phyloP scores from a whole-genome alignment of 164 flowering plant species.

The Sextonia rubra region DNA sequence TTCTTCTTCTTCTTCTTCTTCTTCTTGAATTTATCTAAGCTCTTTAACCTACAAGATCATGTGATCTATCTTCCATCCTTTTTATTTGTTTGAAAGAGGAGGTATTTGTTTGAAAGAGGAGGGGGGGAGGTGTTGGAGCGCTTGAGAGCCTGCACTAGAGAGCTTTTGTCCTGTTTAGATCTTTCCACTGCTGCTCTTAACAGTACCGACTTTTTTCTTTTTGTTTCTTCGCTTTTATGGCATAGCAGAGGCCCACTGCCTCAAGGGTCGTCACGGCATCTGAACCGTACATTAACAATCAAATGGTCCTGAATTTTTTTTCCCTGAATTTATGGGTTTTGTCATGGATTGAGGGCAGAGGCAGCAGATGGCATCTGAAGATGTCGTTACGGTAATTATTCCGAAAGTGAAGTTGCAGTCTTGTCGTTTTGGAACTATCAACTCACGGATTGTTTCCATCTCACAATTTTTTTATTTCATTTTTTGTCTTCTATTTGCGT shows the following conservation, averaged over 20 bases:
- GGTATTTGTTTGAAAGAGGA: not conserved
- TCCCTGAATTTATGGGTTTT: constrained; percentile 2
- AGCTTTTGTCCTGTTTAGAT: not conserved
- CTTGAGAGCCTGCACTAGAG: no score
- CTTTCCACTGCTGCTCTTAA: not conserved
- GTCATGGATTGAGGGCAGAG: not conserved
- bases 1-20: not conserved
- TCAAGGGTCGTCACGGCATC: not conserved
- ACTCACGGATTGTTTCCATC: no score
- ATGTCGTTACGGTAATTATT: constrained; percentile 11
- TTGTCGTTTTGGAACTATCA: not conserved
- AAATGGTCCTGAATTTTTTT: not conserved
- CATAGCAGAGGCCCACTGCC: not conserved
- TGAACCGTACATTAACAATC: not conserved
- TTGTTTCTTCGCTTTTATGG: not conserved
- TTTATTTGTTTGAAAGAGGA: not conserved
- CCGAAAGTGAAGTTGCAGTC: not conserved
- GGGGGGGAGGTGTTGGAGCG: no score
- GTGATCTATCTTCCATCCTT: not conserved
- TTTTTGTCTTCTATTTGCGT: not conserved
- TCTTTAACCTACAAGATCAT: not conserved
- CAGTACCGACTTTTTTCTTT: not conserved
- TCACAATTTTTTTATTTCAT: no score
- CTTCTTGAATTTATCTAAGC: not conserved
- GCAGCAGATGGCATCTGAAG: not conserved